A percentile compares a stretch with the other conserved stretches of the same genome.
These are phyloP conservation scores for Agapanthus africanus DNA, from an alignment of 106 monocot genomes.

Conservation along the genomic window DNA sequence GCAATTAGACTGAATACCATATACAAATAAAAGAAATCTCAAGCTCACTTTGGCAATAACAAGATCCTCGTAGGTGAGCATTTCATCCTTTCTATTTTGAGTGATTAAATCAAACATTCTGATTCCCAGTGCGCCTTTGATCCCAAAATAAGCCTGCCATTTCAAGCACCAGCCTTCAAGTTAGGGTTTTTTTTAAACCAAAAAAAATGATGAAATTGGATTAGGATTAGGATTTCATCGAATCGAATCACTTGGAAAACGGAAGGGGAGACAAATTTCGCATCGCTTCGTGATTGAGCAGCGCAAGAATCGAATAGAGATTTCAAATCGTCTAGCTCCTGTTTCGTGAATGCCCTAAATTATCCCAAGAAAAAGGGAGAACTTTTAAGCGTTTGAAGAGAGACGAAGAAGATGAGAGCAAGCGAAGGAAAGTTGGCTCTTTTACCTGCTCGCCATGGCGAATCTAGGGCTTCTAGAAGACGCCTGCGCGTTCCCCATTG, in stretches of 20 bases:
- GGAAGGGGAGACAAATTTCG: constrained; percentile 44
- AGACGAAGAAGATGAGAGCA: too few relatives aligned
- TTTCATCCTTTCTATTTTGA: constrained; percentile 44
- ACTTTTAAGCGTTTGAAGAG: too few relatives aligned
- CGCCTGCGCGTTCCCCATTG: constrained; percentile 75
- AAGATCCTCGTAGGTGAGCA: too few relatives aligned
- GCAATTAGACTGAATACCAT: too few relatives aligned
- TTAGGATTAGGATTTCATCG: too few relatives aligned
- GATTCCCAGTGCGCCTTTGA: constrained; percentile 38
- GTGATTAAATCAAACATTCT: constrained; percentile 66
- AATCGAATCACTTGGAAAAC: constrained; percentile 60
- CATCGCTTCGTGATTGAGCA: constrained; percentile 51
- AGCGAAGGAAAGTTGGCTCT: too few relatives aligned
- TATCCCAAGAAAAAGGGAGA: too few relatives aligned
- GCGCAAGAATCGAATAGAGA: constrained; percentile 69
- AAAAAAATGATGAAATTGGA: too few relatives aligned
- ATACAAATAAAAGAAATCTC: background rate
- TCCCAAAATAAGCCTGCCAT: constrained; percentile 56
- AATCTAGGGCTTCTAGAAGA: constrained; percentile 44
- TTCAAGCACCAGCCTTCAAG: too few relatives aligned
- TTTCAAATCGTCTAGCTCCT: constrained; percentile 63
- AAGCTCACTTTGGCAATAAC: constrained; percentile 67
- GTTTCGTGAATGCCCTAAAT: constrained; percentile 60
- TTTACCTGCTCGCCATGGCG: constrained; percentile 51
- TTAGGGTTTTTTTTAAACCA: too few relatives aligned